Percentiles rank a stretch among this genome's conserved stretches.
These are phyloP conservation scores for Punica granatum DNA, from an alignment of 345 rosid genomes.

Conservation along the genomic window DNA sequence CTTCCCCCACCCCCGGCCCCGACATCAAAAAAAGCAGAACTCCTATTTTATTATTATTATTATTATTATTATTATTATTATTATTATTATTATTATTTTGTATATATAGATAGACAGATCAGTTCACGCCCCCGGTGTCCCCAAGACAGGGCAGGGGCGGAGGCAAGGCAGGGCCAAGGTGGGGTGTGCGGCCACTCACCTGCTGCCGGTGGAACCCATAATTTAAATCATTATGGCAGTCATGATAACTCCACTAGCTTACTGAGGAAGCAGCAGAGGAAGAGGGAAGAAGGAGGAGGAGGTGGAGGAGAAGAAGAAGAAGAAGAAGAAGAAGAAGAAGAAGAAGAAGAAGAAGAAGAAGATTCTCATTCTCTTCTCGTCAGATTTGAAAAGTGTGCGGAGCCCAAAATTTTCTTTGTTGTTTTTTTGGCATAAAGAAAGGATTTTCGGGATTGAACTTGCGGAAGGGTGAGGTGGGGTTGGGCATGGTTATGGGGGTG, in stretches of 20 bases:
- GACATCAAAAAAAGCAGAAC: no score
- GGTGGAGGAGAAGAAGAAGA: no score
- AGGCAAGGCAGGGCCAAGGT: background rate
- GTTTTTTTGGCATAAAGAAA: background rate
- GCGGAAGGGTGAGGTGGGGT: background rate
- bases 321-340: no score
- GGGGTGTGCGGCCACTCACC: slow-evolving; percentile 14
- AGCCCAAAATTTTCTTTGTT: no score
- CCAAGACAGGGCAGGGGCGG: background rate
- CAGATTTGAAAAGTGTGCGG: slow-evolving; percentile 8
- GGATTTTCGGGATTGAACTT: background rate
- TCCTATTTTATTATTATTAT: no score
- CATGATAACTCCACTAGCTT: background rate
- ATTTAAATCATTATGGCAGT: background rate
- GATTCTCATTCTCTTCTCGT: slow-evolving; percentile 27
- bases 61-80: no score
- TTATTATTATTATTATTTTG: no score
- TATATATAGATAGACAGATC: background rate
- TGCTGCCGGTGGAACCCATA: slow-evolving; percentile 21
- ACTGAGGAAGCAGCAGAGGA: background rate
- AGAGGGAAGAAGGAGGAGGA: no score
- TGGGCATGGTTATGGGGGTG: background rate
- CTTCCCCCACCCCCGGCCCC: no score
- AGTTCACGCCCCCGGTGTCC: background rate
- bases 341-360: no score